These are phyloP conservation scores for Aegilops speltoides DNA, from an alignment of 176 grass and related monocot genomes.

Conservation along the genomic window DNA sequence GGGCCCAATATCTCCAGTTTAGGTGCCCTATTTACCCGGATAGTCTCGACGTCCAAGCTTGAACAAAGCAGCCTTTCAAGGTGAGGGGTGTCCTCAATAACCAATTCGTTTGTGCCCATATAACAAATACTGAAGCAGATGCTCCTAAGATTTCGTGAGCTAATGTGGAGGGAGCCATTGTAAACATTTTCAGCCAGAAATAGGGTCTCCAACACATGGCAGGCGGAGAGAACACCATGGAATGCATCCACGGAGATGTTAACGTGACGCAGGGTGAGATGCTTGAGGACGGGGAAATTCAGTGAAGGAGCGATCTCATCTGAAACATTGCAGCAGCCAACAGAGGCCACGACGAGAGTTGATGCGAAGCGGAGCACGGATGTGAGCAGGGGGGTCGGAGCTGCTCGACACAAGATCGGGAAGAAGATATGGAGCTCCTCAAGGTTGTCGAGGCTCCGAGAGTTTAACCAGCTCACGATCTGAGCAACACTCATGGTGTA, in stretches of 20 bases:
- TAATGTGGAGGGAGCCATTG: not conserved
- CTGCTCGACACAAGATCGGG: too few relatives aligned
- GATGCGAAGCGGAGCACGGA: not conserved
- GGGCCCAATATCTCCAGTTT: not conserved
- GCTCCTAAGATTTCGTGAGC: not conserved
- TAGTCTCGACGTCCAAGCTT: not conserved
- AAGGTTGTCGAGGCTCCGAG: not conserved
- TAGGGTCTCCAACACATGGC: not conserved
- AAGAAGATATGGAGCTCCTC: not conserved
- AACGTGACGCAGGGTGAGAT: not conserved
- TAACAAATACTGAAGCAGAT: not conserved
- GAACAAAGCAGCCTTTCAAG: not conserved
- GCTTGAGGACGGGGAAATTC: not conserved
- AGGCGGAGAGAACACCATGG: not conserved
- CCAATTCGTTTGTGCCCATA: not conserved
- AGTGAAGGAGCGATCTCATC: not conserved
- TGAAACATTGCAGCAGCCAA: not conserved
- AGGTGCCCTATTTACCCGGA: not conserved
- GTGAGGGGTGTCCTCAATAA: not conserved
- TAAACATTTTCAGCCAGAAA: not conserved
- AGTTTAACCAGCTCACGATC: not conserved
- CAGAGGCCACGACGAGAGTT: not conserved
- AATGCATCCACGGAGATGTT: not conserved
- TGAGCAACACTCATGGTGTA: not conserved
- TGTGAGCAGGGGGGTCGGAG: not conserved